Evolutionary conservation across 2,329 filamentous ascomycete species (phyloP).

Genomic region (Chrysoporthe deuterocubensis): DNA sequence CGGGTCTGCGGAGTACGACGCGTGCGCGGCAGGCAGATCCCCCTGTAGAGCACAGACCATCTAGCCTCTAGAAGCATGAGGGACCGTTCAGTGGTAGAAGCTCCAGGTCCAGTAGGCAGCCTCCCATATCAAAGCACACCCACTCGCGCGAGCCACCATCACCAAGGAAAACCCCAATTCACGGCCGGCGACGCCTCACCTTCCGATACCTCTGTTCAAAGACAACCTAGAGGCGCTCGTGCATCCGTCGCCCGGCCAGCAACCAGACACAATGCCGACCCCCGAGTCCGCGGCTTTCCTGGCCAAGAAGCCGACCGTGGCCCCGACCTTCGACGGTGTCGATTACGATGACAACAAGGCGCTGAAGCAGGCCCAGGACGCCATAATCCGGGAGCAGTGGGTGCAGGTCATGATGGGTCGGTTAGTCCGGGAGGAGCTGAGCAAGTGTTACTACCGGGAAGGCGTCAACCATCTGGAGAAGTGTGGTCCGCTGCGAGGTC

Average conservation of each 20-base stretch:
- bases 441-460: constrained; percentile 83
- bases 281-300: constrained; percentile 82
- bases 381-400: constrained; percentile 85
- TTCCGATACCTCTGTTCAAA: constrained; percentile 11
- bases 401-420: constrained; percentile 88
- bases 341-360: constrained; percentile 82
- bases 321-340: constrained; percentile 83
- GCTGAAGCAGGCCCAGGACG: constrained; percentile 82
- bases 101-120: constrained; percentile 17
- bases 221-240: constrained; percentile 3
- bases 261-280: constrained; percentile 67
- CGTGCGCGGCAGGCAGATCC: constrained; percentile 18
- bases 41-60: constrained; percentile 19
- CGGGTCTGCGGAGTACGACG: not conserved
- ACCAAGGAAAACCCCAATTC: not conserved
- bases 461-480: constrained; percentile 90
- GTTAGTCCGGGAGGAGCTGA: constrained; percentile 79
- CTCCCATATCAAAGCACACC: constrained; percentile 25
- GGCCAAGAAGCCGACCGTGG: constrained; percentile 80
- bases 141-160: constrained; percentile 21
- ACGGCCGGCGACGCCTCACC: constrained; percentile 2
- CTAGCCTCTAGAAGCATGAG: not conserved
- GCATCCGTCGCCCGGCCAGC: constrained; percentile 6
- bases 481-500: constrained; percentile 80
- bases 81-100: not conserved